Conservation (phyloP, 2,329 filamentous ascomycete genomes). For the Aciculosporium take region DNA sequence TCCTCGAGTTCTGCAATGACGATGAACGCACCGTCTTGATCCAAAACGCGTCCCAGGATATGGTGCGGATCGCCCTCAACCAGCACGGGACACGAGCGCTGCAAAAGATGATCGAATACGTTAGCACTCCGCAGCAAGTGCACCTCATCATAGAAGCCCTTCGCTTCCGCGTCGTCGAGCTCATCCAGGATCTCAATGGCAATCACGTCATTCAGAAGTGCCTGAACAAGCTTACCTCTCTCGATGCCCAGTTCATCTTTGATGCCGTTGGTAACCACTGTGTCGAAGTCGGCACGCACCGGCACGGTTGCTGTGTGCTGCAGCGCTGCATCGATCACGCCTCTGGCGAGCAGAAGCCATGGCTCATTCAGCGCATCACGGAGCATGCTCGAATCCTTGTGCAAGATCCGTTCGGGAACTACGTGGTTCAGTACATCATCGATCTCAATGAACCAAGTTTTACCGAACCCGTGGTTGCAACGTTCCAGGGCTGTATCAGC, state of each 20-base stretch:
- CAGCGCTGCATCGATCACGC: slow-evolving; percentile 98
- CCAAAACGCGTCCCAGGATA: slow-evolving; percentile 71
- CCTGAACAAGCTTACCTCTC: slow-evolving; percentile 75
- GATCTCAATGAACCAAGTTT: slow-evolving; percentile 80
- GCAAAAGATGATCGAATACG: slow-evolving; percentile 99
- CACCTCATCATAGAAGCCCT: slow-evolving; percentile 78
- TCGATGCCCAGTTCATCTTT: slow-evolving; percentile 91
- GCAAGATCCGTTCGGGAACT: slow-evolving; percentile 96
- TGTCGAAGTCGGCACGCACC: slow-evolving; percentile 85
- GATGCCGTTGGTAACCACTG: slow-evolving; percentile 80
- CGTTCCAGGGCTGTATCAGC: slow-evolving; percentile 61
- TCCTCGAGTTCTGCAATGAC: slow-evolving; percentile 88
- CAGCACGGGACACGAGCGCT: slow-evolving; percentile 92
- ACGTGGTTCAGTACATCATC: slow-evolving; percentile 96
- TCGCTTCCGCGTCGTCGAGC: slow-evolving; percentile 69
- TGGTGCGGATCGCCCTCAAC: slow-evolving; percentile 89
- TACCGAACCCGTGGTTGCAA: slow-evolving; percentile 73
- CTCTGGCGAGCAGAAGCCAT: slow-evolving; percentile 73
- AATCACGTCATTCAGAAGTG: slow-evolving; percentile 99
- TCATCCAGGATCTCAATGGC: slow-evolving; percentile 95
- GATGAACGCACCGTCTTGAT: slow-evolving; percentile 89
- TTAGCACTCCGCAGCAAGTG: slow-evolving; percentile 73
- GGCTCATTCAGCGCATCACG: slow-evolving; percentile 78
- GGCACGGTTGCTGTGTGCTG: slow-evolving; percentile 93
- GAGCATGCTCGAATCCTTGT: slow-evolving; percentile 77